Evolutionary conservation across 495 filamentous ascomycete genomes (phyloP), one percentile per base, ranked within the genome.

Genomic region (Margaritispora aquatica): DNA sequence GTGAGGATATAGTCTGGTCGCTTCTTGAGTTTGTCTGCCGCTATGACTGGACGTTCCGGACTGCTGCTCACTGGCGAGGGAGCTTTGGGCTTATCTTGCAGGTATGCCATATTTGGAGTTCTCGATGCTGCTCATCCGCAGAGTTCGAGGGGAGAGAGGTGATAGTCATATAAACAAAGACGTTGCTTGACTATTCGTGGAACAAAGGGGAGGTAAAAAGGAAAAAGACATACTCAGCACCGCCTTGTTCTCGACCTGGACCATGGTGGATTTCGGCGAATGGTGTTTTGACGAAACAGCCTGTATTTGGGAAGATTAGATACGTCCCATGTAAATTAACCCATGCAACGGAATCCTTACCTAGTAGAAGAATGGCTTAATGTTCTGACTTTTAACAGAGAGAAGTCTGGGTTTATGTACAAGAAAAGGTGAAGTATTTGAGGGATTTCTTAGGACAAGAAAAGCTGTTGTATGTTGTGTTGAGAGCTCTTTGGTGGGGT

Each of bases 151-250:
- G 19, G 26, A 21, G 26, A 23, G 11, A 58, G 55, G 27, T 51
- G n/a, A n/a, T n/a, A 3, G 7, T 44, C 17, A 44, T 9, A n/a
- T 8, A 44, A 17, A 34, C 21, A 22, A 52, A 46, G 57, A 44
- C 46, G 24, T 34, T 27, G 41, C 26, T 52, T 58, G 41, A 63
- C 51, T 54, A 64, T 59, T 57, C 50, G 55, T 34, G 55, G 26
- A 54, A 52, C 23, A n/a, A 44, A 21, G 17, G 19, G 22, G 68
- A n/a, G n/a, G n/a, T n/a, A n/a, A n/a, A n/a, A n/a, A n/a, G n/a
- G n/a, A n/a, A n/a, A n/a, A n/a, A n/a, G n/a, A 80, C 85, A 71
- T 86, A 94, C 89, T 93, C 73, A 98, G 80, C 71, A 88, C 94
- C 65, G 88, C 88, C 78, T 97, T 98, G 59, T 97, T 90, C 69